Base-by-base conservation (phyloP, 2,329 filamentous ascomycete species). In the Teratosphaeria viscida region DNA sequence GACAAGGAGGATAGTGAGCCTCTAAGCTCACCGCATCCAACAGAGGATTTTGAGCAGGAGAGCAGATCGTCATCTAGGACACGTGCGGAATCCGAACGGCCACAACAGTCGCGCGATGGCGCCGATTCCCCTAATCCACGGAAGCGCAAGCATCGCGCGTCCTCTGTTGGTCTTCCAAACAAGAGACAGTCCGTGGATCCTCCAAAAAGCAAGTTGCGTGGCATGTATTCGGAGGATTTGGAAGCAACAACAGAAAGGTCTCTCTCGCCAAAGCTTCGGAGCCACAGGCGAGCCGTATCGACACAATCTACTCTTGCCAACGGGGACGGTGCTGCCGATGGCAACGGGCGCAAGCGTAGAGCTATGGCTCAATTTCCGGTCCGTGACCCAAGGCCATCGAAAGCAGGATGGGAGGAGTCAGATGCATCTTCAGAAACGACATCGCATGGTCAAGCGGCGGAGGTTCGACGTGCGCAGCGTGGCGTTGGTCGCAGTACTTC, bases 271-370 rank as follows among this genome's bases (percentile, higher is more conserved):
- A 82, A 79, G 55, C 71, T 76, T 55, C 80, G 81, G 65, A 70
- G 74, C 32, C 86, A 89, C 69, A 81, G 85, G 57, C 80, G 86
- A 61, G 87, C 85, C 64, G 75, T 79, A 32, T 89, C 86, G 2
- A 85, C 82, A 0, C 85, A 88, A 67, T 76, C 86, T 23, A 78
- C 82, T 1, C 76, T 80, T 3, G 72, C 16, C 16, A 49, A 49
- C n/a, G 43, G 83, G 80, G 72, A 82, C 80, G 54, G 71, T 23
- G 27, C 83, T 11, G 58, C 60, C 8, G 70, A 70, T 27, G 59
- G 55, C 16, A 54, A 52, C n/a, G 62, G 57, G 29, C 61, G 69
- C 29, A 71, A 70, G 56, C 69, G 71, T 34, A 63, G 66, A 59
- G 64, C 85, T 7, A 80, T 82, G 6, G 84, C 85, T 11, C 77